Percentiles rank a stretch among this genome's conserved stretches.
phyloP scores from a whole-genome alignment of 164 flowering plant species.

The Chimonanthus praecox region DNA sequence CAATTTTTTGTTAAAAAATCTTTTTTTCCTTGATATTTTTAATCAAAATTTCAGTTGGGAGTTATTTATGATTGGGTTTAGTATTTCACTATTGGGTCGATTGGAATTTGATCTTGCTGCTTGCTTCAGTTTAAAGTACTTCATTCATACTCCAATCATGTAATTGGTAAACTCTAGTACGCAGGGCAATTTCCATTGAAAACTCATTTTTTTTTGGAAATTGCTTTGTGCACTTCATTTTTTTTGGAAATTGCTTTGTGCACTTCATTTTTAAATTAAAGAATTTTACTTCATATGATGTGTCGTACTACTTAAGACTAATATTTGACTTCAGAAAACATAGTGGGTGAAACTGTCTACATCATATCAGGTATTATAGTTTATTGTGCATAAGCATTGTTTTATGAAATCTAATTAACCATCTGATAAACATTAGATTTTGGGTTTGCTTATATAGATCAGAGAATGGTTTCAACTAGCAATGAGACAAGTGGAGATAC shows the following conservation, averaged over 20 bases:
- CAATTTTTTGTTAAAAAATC: not conserved
- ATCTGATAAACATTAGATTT: not conserved
- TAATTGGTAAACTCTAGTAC: too few species aligned
- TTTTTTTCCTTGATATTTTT: too few species aligned
- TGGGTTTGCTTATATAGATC: not conserved
- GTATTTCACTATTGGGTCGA: not conserved
- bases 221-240: not conserved
- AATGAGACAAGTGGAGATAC: constrained; percentile 8
- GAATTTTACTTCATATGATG: not conserved
- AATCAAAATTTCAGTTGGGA: not conserved
- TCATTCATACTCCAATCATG: not conserved
- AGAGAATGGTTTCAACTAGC: constrained; percentile 15
- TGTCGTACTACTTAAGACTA: not conserved
- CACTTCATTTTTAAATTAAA: too few species aligned
- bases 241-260: not conserved
- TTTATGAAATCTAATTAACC: not conserved
- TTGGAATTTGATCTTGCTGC: not conserved
- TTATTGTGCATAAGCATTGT: too few species aligned
- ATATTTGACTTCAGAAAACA: not conserved
- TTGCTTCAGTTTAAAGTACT: too few species aligned
- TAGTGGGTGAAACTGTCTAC: not conserved
- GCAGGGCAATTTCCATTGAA: not conserved
- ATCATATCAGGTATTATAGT: not conserved
- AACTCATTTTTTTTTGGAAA: not conserved
- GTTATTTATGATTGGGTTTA: not conserved